Evolutionary conservation across 2,329 filamentous ascomycete species (phyloP), one percentile per base, ranked within the genome.

Genomic region (Aspergillus sp.): DNA sequence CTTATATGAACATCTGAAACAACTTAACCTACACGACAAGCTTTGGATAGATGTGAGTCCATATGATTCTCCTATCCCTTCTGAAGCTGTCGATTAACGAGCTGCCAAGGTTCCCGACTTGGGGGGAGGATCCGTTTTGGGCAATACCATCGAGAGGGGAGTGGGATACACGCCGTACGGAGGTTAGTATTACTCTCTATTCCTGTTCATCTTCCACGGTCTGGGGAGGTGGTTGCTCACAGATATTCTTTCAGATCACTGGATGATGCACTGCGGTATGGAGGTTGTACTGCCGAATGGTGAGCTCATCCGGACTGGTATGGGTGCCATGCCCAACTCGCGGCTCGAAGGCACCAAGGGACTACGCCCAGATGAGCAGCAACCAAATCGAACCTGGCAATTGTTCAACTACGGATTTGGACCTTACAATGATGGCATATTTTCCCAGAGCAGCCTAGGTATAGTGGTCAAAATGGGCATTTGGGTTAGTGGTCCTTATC

Each of bases 401-500:
- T 55, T 64, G 2, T 73, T 73, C 48, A 63, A 67, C 65, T 48
- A 48, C 38, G 70, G 70, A 0, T 72, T 70, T 48, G 69, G 68
- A 1, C 69, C 69, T 1, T 58, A 57, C 32, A 58, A 58, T 19
- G 65, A 67, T 46, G 73, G 73, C 1, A 67, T 79, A n/a, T 79
- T 79, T 52, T 68, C 71, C 0, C 75, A 79, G 55, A 71, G 68
- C 12, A 77, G 73, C 48, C 65, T 77, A 9, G 76, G 76, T 29
- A 73, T 79, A 33, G 71, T 77, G 5, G 74, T 73, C 2, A 78
- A 79, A 58, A 75, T 80, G 69, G 77, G 76, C 0, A 69, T 79
- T 52, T 72, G 66, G 61, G 39, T 41, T 19, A 19, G 19, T 19
- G 19, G 19, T 19, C 19, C 19, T 19, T 19, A 2, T 19, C 19